Conservation (phyloP, 371 early-diverging fungal genomes). For the Nosema muscidifuracis region DNA sequence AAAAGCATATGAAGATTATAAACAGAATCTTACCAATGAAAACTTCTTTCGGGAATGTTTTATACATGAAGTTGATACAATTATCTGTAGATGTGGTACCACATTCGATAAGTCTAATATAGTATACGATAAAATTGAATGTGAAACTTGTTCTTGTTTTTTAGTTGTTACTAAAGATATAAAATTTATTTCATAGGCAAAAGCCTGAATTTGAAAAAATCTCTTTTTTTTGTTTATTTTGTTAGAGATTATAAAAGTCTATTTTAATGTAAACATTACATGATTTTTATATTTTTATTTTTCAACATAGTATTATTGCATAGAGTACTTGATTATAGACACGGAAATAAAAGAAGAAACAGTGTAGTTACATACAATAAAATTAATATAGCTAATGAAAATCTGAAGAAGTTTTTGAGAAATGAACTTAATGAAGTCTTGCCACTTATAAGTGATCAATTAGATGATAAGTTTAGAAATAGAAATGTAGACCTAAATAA, state of each 20-base stretch:
- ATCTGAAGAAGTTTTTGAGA: neutral
- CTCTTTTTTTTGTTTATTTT: too few species aligned
- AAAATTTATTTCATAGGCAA: too few species aligned
- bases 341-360: too few species aligned
- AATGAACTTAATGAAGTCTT: neutral
- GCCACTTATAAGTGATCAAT: neutral
- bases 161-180: neutral
- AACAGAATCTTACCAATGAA: neutral
- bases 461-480: neutral
- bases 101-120: neutral
- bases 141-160: conserved; percentile 12
- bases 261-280: too few species aligned
- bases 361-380: neutral
- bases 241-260: too few species aligned
- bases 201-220: too few species aligned
- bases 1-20: conserved; percentile 7
- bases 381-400: neutral
- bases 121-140: neutral
- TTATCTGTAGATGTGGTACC: conserved; percentile 10
- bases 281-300: too few species aligned
- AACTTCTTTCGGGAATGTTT: neutral
- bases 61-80: neutral
- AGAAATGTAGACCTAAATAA: neutral
- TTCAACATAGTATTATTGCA: too few species aligned
- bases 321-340: too few species aligned